Evolutionary conservation across 176 grass and related monocot species (phyloP).

Genomic region (Zizania latifolia): DNA sequence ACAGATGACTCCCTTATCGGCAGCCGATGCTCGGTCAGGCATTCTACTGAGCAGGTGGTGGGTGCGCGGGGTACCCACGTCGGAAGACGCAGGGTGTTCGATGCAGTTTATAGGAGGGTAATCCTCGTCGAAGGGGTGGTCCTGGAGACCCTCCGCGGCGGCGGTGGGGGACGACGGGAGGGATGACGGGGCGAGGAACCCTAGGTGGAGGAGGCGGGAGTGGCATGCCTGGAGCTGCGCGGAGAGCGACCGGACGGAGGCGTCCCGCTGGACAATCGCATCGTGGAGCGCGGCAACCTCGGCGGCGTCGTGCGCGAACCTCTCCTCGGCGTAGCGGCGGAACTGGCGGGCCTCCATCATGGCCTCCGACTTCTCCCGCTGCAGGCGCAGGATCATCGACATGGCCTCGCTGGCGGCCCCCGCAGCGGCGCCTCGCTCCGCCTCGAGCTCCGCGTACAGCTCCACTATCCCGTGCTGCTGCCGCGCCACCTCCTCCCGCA

Average conservation of each 20-base stretch:
- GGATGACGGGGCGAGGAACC: slow-evolving; percentile 6
- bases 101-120: slow-evolving; percentile 5
- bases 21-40: neutral
- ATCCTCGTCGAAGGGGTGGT: neutral
- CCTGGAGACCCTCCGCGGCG: neutral
- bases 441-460: slow-evolving; percentile 62
- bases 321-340: slow-evolving; percentile 59
- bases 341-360: slow-evolving; percentile 79
- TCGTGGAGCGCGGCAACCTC: slow-evolving; percentile 36
- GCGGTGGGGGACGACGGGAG: neutral
- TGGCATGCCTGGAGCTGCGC: slow-evolving; percentile 28
- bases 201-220: slow-evolving; percentile 43
- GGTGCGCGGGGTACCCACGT: slow-evolving; percentile 38
- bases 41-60: slow-evolving; percentile 39
- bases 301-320: slow-evolving; percentile 52
- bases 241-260: slow-evolving; percentile 17
- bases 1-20: slow-evolving; percentile 15
- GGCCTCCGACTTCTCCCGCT: slow-evolving; percentile 74
- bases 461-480: slow-evolving; percentile 22
- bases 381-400: slow-evolving; percentile 81
- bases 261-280: slow-evolving; percentile 37
- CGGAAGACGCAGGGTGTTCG: neutral
- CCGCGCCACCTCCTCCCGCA: slow-evolving; percentile 32
- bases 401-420: slow-evolving; percentile 66
- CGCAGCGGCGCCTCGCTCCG: slow-evolving; percentile 50